Evolutionary conservation across 73 alveolate species (phyloP), one percentile per base, ranked within the genome.

Genomic region (Symbiodinium natans): DNA sequence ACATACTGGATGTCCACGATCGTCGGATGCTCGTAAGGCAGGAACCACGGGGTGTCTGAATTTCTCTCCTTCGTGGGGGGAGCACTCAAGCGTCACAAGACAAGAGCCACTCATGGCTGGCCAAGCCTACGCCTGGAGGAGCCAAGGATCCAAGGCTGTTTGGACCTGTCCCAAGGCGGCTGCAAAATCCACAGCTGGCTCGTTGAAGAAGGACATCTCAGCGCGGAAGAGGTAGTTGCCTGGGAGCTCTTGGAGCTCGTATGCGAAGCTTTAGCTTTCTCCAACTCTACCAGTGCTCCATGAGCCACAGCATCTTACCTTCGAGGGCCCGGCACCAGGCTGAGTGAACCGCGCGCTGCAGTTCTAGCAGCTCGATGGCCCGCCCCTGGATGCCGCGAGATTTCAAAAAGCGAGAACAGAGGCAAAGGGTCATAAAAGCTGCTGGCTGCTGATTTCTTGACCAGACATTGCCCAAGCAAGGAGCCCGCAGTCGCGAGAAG

Each of bases 11-110:
- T 92, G 33, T 92, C 98, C 98, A 92, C 98, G 31, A 92, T 92
- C 39, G 92, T 92, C 31, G 98, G 98, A 82, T 92, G 98, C 88
- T 92, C 92, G 98, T 92, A 92, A 31, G 98, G 98, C 90, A 92
- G 54, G n/a, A 92, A 92, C 98, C 98, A 92, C 10, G 31, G 46
- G 41, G 86, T 56, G 36, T 88, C 95, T 21, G 73, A 10, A 27
- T 88, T 63, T 15, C 73, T 82, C 85, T 88, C 33, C 27, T 42
- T n/a, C 34, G n/a, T 31, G 87, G 75, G 27, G 75, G 75, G n/a
- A n/a, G n/a, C n/a, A n/a, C n/a, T 52, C 71, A 52, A 13, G 21
- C 68, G 23, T 29, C 29, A 0, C 15, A 13, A 29, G 31, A 52
- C 56, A 8, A 11, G 56, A 43, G 2, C 29, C 71, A 23, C 23